Percentiles rank a stretch among this genome's conserved stretches.
Conservation (phyloP, 2,329 filamentous ascomycete genomes). For the Alternaria sp. region DNA sequence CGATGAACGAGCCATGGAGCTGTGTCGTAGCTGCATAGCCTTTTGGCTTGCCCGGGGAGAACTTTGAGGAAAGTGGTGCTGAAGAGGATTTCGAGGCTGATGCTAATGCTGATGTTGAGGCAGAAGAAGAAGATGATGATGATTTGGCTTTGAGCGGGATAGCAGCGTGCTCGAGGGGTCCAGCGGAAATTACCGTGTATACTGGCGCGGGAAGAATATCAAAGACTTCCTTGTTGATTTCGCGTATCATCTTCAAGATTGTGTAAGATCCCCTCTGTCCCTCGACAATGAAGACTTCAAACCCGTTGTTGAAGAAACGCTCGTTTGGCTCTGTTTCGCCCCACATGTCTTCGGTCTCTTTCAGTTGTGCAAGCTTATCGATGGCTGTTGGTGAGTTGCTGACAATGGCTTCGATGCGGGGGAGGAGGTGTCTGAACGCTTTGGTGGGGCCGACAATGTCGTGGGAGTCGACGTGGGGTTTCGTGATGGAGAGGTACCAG, state of each 20-base stretch:
- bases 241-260: slow-evolving; percentile 19
- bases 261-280: slow-evolving; percentile 27
- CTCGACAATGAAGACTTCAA: slow-evolving; percentile 22
- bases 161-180: slow-evolving; percentile 18
- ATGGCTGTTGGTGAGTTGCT: slow-evolving; percentile 31
- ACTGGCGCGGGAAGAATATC: slow-evolving; percentile 23
- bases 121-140: background rate
- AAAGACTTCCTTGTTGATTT: slow-evolving; percentile 18
- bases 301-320: slow-evolving; percentile 16
- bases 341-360: slow-evolving; percentile 12
- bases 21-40: slow-evolving; percentile 12
- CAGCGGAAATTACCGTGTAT: slow-evolving; percentile 25
- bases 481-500: slow-evolving; percentile 36
- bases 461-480: slow-evolving; percentile 32
- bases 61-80: background rate
- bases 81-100: background rate
- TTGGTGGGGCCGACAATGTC: slow-evolving; percentile 26
- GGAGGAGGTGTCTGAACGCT: slow-evolving; percentile 28
- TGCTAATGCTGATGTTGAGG: background rate
- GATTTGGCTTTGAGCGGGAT: background rate
- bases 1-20: slow-evolving; percentile 16
- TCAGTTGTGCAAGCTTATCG: slow-evolving; percentile 24
- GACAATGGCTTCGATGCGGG: slow-evolving; percentile 18
- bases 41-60: background rate
- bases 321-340: slow-evolving; percentile 6